phyloP scores from a whole-genome alignment of 345 rosid species.

The Sonneratia caseolaris region DNA sequence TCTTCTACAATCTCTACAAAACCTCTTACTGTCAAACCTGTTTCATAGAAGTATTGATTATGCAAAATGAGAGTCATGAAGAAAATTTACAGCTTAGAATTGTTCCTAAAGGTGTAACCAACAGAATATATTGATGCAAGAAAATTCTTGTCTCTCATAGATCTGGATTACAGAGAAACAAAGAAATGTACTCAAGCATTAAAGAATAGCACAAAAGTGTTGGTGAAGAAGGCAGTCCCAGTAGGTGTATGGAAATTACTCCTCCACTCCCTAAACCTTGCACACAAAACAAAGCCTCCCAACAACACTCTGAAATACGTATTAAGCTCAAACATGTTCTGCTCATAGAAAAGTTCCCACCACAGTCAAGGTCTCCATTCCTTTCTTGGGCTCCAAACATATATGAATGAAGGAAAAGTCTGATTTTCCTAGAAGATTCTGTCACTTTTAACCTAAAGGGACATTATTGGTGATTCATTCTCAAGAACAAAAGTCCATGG shows the following conservation, averaged over 20 bases:
- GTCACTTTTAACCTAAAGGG: too few species aligned
- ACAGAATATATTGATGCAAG: neutral
- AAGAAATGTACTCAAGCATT: neutral
- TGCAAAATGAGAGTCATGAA: neutral
- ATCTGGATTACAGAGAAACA: neutral
- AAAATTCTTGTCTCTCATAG: neutral
- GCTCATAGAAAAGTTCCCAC: too few species aligned
- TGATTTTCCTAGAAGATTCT: too few species aligned
- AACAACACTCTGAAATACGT: too few species aligned
- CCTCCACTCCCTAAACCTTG: too few species aligned
- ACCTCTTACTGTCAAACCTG: conserved; percentile 96
- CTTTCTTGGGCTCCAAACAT: too few species aligned
- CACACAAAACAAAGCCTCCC: too few species aligned
- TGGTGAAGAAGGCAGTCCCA: neutral
- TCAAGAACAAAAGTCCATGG: too few species aligned
- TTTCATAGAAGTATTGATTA: neutral
- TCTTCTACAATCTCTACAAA: conserved; percentile 94
- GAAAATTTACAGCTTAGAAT: neutral
- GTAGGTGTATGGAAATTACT: neutral
- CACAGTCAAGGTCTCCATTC: too few species aligned
- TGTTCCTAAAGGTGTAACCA: neutral
- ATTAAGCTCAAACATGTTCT: too few species aligned
- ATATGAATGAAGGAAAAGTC: too few species aligned
- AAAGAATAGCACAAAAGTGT: neutral
- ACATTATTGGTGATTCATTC: too few species aligned